Percentiles rank a stretch among this genome's conserved stretches.
These are phyloP conservation scores for Tylopilus vinaceipallidus DNA, from an alignment of 768 basidiomycete genomes.

Conservation along the genomic window DNA sequence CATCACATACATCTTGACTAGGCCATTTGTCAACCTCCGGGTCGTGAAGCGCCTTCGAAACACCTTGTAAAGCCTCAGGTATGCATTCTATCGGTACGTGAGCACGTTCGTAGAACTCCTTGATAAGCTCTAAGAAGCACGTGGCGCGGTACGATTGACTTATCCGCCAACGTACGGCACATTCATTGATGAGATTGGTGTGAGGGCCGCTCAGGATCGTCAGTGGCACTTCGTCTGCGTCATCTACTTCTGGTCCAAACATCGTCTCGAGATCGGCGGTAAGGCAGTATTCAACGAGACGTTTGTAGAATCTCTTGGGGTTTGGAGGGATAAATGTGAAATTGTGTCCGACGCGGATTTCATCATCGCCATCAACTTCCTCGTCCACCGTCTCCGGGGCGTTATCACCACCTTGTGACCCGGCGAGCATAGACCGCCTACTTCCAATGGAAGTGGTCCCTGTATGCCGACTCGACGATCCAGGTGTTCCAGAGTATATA, in stretches of 20 bases:
- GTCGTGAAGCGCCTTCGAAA: constrained; percentile 70
- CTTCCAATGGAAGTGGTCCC: constrained; percentile 68
- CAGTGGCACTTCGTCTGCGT: constrained; percentile 92
- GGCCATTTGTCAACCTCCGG: constrained; percentile 77
- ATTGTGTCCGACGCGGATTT: constrained; percentile 66
- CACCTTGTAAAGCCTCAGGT: constrained; percentile 78
- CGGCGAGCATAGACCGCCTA: constrained; percentile 55
- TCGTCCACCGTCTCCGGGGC: constrained; percentile 36
- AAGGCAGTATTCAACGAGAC: constrained; percentile 80
- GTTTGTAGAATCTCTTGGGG: constrained; percentile 80
- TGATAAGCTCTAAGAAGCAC: constrained; percentile 84
- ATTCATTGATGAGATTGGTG: constrained; percentile 82
- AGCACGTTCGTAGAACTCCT: constrained; percentile 81
- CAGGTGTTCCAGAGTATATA: constrained; percentile 45
- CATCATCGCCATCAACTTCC: constrained; percentile 59
- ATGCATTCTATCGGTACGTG: constrained; percentile 95
- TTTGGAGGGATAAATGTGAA: constrained; percentile 93
- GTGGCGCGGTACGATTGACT: constrained; percentile 72
- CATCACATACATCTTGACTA: constrained; percentile 67
- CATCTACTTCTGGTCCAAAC: constrained; percentile 87
- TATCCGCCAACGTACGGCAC: constrained; percentile 88
- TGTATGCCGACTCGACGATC: constrained; percentile 43
- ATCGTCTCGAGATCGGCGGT: constrained; percentile 84
- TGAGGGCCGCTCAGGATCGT: constrained; percentile 82
- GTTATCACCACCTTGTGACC: constrained; percentile 28